Evolutionary conservation across 1,139 yeast species (phyloP).

Genomic region (Geotrichum klebahnii): DNA sequence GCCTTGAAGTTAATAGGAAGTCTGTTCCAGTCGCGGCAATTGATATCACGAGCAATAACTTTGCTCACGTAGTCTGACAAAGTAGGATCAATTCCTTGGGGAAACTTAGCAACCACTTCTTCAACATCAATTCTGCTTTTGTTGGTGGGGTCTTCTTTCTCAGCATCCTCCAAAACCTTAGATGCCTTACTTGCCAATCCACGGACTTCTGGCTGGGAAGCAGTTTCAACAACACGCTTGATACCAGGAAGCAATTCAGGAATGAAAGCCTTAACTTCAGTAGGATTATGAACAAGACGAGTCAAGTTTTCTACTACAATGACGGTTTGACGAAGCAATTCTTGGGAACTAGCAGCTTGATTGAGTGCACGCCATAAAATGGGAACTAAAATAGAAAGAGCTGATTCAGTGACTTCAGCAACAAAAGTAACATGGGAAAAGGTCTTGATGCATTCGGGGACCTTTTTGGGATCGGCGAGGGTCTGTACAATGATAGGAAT

Average conservation of each 20-base stretch:
- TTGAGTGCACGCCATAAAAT: slow-evolving; percentile 87
- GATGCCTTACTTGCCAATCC: slow-evolving; percentile 86
- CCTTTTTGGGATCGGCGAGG: slow-evolving; percentile 82
- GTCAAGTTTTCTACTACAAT: slow-evolving; percentile 94
- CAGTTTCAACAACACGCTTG: slow-evolving; percentile 79
- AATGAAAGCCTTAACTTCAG: slow-evolving; percentile 83
- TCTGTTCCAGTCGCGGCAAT: slow-evolving; percentile 87
- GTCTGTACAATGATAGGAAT: slow-evolving; percentile 82
- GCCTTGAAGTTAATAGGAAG: slow-evolving; percentile 49
- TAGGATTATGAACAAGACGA: slow-evolving; percentile 86
- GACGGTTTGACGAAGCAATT: slow-evolving; percentile 92
- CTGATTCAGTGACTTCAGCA: slow-evolving; percentile 97
- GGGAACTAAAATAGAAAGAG: slow-evolving; percentile 84
- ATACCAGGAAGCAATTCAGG: slow-evolving; percentile 88
- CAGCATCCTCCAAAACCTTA: slow-evolving; percentile 76
- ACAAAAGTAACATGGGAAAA: slow-evolving; percentile 93
- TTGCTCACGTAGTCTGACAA: slow-evolving; percentile 51
- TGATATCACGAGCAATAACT: slow-evolving; percentile 66
- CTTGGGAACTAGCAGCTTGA: slow-evolving; percentile 86
- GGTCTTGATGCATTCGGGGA: slow-evolving; percentile 83
- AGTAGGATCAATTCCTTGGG: slow-evolving; percentile 35
- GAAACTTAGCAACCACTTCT: slow-evolving; percentile 43
- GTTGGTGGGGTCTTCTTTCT: slow-evolving; percentile 61
- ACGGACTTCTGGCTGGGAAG: slow-evolving; percentile 95
- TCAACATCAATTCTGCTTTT: slow-evolving; percentile 65